A percentile compares a stretch with the other conserved stretches of the same genome.
phyloP scores from a whole-genome alignment of 306 rosid species.

The Gleditsia sinensis region DNA sequence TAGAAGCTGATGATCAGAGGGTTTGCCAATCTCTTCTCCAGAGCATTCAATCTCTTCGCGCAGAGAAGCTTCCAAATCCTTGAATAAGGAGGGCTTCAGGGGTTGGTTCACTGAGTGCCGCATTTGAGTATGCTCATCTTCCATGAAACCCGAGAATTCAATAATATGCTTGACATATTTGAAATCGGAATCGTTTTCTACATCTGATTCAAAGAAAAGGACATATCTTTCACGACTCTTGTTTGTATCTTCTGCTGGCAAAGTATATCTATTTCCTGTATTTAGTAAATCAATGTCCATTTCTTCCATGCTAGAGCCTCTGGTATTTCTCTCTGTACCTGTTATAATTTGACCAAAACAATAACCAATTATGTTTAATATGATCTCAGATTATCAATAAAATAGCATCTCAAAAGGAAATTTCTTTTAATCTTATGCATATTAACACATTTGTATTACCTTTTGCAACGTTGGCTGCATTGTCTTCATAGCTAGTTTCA shows the following conservation, averaged over 20 bases:
- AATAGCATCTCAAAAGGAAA: background rate
- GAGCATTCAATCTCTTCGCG: constrained; percentile 45
- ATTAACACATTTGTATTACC: constrained; percentile 51
- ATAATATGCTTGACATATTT: constrained; percentile 62
- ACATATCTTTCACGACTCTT: constrained; percentile 18
- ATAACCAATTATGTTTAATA: background rate
- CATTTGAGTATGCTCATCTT: constrained; percentile 44
- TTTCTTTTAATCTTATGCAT: background rate
- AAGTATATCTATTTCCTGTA: constrained; percentile 23
- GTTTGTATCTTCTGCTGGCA: constrained; percentile 27
- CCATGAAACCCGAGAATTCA: constrained; percentile 62
- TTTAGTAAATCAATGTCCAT: constrained; percentile 28
- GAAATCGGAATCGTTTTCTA: constrained; percentile 46
- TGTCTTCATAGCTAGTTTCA: constrained; percentile 41
- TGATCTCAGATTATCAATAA: background rate
- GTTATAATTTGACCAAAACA: constrained; percentile 30
- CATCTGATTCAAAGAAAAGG: constrained; percentile 25
- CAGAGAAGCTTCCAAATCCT: constrained; percentile 46
- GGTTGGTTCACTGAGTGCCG: constrained; percentile 58
- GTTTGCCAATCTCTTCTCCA: constrained; percentile 27
- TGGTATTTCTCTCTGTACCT: constrained; percentile 35
- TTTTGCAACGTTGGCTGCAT: constrained; percentile 38
- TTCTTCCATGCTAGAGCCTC: constrained; percentile 32
- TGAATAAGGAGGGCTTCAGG: constrained; percentile 51
- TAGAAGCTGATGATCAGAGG: constrained; percentile 57